phyloP scores from a whole-genome alignment of 768 basidiomycete genomes.

The Suillus hirtellus region DNA sequence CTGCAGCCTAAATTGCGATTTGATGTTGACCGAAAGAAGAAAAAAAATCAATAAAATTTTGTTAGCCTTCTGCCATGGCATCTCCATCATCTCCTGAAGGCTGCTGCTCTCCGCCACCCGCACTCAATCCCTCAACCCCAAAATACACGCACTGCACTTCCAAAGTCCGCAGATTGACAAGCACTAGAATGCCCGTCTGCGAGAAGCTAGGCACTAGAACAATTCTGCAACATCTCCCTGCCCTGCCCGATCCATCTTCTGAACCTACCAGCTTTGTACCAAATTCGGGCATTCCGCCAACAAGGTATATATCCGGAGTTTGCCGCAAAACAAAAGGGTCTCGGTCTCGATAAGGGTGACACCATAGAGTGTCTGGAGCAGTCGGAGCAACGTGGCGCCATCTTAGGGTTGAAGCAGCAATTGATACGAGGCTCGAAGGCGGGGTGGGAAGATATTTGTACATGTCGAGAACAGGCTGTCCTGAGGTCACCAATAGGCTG shows the following conservation, averaged over 20 bases:
- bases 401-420: conserved; percentile 76
- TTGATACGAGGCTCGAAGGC: conserved; percentile 66
- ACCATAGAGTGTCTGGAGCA: conserved; percentile 98
- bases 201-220: conserved; percentile 82
- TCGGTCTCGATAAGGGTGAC: conserved; percentile 83
- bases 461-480: conserved; percentile 94
- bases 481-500: conserved; percentile 81
- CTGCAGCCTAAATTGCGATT: conserved; percentile 2
- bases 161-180: conserved; percentile 79
- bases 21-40: neutral
- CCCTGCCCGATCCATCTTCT: conserved; percentile 30
- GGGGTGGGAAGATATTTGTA: conserved; percentile 85
- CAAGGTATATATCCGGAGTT: conserved; percentile 87
- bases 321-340: conserved; percentile 91
- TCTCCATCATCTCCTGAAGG: conserved; percentile 12
- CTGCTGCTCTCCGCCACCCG: conserved; percentile 18
- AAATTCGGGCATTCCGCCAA: conserved; percentile 90
- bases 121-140: conserved; percentile 40
- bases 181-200: conserved; percentile 72
- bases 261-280: conserved; percentile 64
- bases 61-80: conserved; percentile 29
- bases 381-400: conserved; percentile 99
- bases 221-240: conserved; percentile 57
- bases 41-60: conserved; percentile 3
- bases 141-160: conserved; percentile 66